Evolutionary conservation across 1,284 basidiomycete genomes (phyloP).

Genomic region (Thecaphora frezii): DNA sequence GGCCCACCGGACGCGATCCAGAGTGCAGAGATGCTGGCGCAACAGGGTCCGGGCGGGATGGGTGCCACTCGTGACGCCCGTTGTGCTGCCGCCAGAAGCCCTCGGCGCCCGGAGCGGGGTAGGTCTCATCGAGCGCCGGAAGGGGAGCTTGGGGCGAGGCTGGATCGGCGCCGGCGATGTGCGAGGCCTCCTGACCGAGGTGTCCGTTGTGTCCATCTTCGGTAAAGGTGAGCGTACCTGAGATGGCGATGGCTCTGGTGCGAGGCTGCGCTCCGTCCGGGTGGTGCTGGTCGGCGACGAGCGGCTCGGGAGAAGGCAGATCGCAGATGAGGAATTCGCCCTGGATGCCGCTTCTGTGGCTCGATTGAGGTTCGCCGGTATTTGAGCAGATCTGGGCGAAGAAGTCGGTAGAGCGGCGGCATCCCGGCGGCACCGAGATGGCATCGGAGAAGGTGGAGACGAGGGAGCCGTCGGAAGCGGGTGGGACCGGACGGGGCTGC

Average conservation of each 20-base stretch:
- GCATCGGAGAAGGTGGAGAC: background rate
- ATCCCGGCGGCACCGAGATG: slow-evolving; percentile 15
- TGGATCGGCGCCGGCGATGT: background rate
- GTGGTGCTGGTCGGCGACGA: slow-evolving; percentile 4
- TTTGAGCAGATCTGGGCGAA: slow-evolving; percentile 26
- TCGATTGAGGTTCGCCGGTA: slow-evolving; percentile 2
- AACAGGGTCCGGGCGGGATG: slow-evolving; percentile 1
- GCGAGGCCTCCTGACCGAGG: too few relatives aligned
- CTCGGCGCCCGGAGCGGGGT: slow-evolving; percentile 25
- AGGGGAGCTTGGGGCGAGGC: too few relatives aligned
- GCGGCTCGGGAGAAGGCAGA: slow-evolving; percentile 23
- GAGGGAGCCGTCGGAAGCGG: background rate
- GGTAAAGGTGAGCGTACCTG: slow-evolving; percentile 17
- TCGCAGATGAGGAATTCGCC: slow-evolving; percentile 33
- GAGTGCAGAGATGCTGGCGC: background rate
- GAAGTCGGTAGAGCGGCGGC: slow-evolving; percentile 34
- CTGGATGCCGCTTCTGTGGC: background rate
- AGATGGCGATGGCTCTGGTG: slow-evolving; percentile 18
- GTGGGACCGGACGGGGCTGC: too few relatives aligned
- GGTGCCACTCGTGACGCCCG: slow-evolving; percentile 29
- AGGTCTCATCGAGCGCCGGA: background rate
- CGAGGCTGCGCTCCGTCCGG: slow-evolving; percentile 1
- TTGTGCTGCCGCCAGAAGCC: slow-evolving; percentile 37
- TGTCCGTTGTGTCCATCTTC: background rate
- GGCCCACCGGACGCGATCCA: too few relatives aligned